Base-by-base conservation (phyloP, 139 green algal genomes). In the Chlorella sorokiniana region DNA sequence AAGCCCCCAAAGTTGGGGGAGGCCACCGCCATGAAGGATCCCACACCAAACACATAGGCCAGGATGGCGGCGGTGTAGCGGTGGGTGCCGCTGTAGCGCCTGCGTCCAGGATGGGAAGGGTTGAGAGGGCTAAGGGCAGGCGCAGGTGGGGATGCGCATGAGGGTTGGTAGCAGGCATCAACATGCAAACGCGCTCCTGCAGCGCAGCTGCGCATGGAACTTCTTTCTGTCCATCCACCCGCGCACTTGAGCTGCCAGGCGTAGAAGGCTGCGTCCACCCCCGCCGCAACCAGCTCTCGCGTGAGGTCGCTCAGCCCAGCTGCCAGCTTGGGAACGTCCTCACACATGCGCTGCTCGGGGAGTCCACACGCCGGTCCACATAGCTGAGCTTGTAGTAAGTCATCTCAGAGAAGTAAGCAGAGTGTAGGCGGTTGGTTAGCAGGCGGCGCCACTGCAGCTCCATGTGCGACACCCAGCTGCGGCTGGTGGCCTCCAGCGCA, bases 381-480 rank as follows among this genome's bases (percentile, higher is more conserved):
- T 95, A 91, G 33, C 62, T 87, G 69, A 95, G 87, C 78, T 90
- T 88, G 88, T 95, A 95, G 75, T 93, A 95, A 16, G 85, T 88
- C 90, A 95, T 94, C 81, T 92, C 85, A 42, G 83, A 35, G 70
- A 94, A 94, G 84, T 93, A 94, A n/a, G 44, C 44, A 23, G 35
- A 48, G 69, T 95, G 91, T 35, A 95, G 79, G 54, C 79, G 69
- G 9, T 59, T 62, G 5, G 91, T 95, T 33, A 95, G 90, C 31
- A 64, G 25, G 20, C 65, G 41, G 20, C 91, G 84, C 91, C 90
- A 94, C 29, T 82, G 48, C 63, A 95, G 83, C 45, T 88, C 84
- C 40, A 95, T 87, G 44, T 69, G 38, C 4, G 70, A 74, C 44
- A 86, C 65, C 79, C 76, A 89, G 41, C 63, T 85, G 69, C 63